Conservation (phyloP, 2,329 filamentous ascomycete genomes). For the Alternaria sp. region DNA sequence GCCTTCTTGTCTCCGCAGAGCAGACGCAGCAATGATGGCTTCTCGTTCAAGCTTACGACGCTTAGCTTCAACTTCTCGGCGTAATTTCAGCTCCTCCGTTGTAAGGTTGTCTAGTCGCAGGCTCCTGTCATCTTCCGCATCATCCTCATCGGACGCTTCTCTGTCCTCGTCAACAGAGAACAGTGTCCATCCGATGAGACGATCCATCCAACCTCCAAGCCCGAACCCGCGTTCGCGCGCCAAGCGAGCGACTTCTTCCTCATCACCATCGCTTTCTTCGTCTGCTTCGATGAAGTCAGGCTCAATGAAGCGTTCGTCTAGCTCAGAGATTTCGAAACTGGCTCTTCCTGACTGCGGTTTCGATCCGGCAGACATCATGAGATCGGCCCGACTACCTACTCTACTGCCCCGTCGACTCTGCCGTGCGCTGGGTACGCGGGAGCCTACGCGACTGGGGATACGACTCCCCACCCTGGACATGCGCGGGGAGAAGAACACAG, state of each 20-base stretch:
- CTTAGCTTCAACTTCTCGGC: slow-evolving; percentile 47
- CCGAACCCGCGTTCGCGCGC: slow-evolving; percentile 61
- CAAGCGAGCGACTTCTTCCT: slow-evolving; percentile 60
- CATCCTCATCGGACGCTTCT: slow-evolving; percentile 40
- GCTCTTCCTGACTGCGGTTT: slow-evolving; percentile 28
- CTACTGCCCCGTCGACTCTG: slow-evolving; percentile 44
- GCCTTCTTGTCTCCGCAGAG: slow-evolving; percentile 8
- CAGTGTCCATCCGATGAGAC: slow-evolving; percentile 63
- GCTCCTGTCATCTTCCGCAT: slow-evolving; percentile 34
- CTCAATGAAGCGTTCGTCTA: slow-evolving; percentile 37
- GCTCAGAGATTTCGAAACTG: slow-evolving; percentile 41
- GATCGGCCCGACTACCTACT: slow-evolving; percentile 47
- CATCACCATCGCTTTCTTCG: slow-evolving; percentile 55
- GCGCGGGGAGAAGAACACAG: slow-evolving; percentile 38
- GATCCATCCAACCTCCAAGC: slow-evolving; percentile 63
- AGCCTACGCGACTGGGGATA: slow-evolving; percentile 46
- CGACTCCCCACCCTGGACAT: slow-evolving; percentile 44
- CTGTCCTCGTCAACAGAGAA: slow-evolving; percentile 61
- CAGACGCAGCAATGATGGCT: slow-evolving; percentile 43
- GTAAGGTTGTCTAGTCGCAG: slow-evolving; percentile 38
- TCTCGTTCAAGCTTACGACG: slow-evolving; percentile 46
- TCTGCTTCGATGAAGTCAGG: slow-evolving; percentile 60
- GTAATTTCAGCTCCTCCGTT: slow-evolving; percentile 47
- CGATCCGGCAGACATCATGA: slow-evolving; percentile 42
- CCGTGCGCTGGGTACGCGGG: slow-evolving; percentile 48